phyloP scores from a whole-genome alignment of 768 basidiomycete genomes.

The Hortiboletus flavorubellus region DNA sequence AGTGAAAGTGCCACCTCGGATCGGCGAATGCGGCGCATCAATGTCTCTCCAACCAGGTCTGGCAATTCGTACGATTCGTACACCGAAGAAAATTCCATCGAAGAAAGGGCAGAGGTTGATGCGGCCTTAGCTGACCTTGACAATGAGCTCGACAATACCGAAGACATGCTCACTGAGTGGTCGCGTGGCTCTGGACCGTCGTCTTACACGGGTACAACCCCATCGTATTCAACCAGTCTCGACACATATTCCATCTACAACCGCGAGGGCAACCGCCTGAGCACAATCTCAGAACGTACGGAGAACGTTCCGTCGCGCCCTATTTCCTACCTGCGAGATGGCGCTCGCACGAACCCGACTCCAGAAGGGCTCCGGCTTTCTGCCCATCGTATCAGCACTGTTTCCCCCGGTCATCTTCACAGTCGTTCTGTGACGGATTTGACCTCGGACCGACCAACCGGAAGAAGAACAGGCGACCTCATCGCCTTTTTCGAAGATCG shows the following conservation, averaged over 20 bases:
- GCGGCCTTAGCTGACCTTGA: conserved; percentile 64
- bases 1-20: conserved; percentile 44
- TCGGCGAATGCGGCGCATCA: conserved; percentile 49
- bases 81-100: conserved; percentile 51
- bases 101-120: conserved; percentile 58
- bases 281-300: conserved; percentile 75
- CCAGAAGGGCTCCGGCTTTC: conserved; percentile 50
- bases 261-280: conserved; percentile 51
- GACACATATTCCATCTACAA: conserved; percentile 37
- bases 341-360: conserved; percentile 34
- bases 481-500: conserved; percentile 72
- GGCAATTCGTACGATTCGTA: conserved; percentile 47
- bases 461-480: conserved; percentile 62
- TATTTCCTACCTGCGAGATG: conserved; percentile 38
- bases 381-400: conserved; percentile 35
- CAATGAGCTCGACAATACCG: conserved; percentile 61
- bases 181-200: conserved; percentile 40
- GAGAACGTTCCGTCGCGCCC: conserved; percentile 67
- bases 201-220: conserved; percentile 32
- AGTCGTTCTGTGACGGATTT: conserved; percentile 60
- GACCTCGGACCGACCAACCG: conserved; percentile 40
- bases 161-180: conserved; percentile 67
- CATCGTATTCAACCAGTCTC: conserved; percentile 35
- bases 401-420: conserved; percentile 43
- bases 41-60: conserved; percentile 50